Conservation (phyloP, 805 yeast species). For the Candida tammaniensis region DNA sequence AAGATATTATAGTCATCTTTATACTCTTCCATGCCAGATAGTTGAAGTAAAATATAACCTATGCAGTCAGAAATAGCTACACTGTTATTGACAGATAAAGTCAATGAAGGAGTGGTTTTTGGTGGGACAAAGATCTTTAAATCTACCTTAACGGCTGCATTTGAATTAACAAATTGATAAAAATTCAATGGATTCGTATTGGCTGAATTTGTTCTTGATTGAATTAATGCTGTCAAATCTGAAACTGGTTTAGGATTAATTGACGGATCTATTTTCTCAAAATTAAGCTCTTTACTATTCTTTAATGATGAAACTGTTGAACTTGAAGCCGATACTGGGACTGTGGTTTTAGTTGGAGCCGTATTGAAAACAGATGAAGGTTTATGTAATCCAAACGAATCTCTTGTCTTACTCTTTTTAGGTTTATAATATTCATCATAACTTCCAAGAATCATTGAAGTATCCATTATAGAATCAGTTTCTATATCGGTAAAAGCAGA, state of each 20-base stretch:
- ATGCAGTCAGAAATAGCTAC: slow-evolving; percentile 37
- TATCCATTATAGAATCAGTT: slow-evolving; percentile 32
- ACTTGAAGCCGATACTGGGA: background rate
- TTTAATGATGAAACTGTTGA: background rate
- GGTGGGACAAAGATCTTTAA: slow-evolving; percentile 36
- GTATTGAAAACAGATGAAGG: no score
- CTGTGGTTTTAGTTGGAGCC: slow-evolving; percentile 1
- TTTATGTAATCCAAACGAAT: slow-evolving; percentile 4
- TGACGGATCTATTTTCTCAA: slow-evolving; percentile 19
- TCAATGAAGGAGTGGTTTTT: slow-evolving; percentile 21
- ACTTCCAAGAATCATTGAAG: slow-evolving; percentile 24
- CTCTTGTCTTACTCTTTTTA: slow-evolving; percentile 9
- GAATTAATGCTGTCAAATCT: slow-evolving; percentile 43
- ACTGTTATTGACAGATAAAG: slow-evolving; percentile 22
- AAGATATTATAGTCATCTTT: slow-evolving; percentile 8
- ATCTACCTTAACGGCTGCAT: slow-evolving; percentile 5
- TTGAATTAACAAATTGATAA: slow-evolving; percentile 26
- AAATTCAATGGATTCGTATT: slow-evolving; percentile 44
- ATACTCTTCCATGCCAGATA: slow-evolving; percentile 22
- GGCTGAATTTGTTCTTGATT: slow-evolving; percentile 29
- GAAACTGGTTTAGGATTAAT: slow-evolving; percentile 20
- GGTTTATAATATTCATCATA: slow-evolving; percentile 11
- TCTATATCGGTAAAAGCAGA: slow-evolving; percentile 46
- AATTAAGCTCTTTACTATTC: slow-evolving; percentile 15
- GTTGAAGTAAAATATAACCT: slow-evolving; percentile 34